Conservation (phyloP, 306 rosid species). For the Gillenia trifoliata region DNA sequence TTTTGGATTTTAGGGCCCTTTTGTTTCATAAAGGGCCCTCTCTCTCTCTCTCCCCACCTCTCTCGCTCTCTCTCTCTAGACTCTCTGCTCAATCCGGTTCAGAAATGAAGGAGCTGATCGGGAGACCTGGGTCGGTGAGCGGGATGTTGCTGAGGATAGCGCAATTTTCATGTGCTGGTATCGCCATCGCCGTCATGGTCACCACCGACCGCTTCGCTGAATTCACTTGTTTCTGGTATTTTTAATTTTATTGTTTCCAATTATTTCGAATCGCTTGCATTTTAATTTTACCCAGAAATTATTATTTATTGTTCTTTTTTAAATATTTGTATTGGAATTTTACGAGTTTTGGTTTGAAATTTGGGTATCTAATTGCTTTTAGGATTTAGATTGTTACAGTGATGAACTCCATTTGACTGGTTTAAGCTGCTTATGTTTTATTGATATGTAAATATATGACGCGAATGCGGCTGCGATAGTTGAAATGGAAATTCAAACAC, state of each 20-base stretch:
- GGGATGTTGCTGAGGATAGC: slow-evolving; percentile 68
- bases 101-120: slow-evolving; percentile 60
- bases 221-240: slow-evolving; percentile 85
- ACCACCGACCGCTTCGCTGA: slow-evolving; percentile 60
- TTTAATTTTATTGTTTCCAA: neutral
- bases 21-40: too few species aligned
- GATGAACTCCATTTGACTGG: neutral
- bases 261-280: neutral
- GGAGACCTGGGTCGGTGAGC: slow-evolving; percentile 76
- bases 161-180: slow-evolving; percentile 69
- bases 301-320: neutral
- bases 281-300: neutral
- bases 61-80: neutral
- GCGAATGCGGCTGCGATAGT: neutral
- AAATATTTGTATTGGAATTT: neutral
- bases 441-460: neutral
- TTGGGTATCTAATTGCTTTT: neutral
- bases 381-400: neutral
- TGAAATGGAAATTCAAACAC: neutral
- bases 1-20: slow-evolving; percentile 24
- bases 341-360: neutral
- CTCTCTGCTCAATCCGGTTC: neutral
- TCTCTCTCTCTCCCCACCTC: too few species aligned
- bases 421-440: neutral
- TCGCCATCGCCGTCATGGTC: slow-evolving; percentile 75